phyloP scores from a whole-genome alignment of 192 early-diverging fungal genomes.

The Geosiphon pyriformis region DNA sequence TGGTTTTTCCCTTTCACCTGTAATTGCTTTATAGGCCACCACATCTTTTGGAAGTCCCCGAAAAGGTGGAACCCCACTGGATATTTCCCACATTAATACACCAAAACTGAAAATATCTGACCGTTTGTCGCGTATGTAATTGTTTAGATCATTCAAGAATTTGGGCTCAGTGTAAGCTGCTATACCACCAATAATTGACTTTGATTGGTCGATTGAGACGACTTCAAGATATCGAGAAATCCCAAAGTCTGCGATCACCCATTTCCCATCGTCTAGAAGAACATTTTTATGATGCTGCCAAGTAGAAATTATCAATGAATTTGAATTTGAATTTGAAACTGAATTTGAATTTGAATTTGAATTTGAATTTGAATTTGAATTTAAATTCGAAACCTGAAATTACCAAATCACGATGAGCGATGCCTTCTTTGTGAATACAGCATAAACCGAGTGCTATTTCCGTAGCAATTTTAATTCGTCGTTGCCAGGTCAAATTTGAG shows the following conservation, averaged over 20 bases:
- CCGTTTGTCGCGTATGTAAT: neutral
- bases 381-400: neutral
- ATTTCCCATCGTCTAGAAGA: slow-evolving; percentile 2
- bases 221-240: neutral
- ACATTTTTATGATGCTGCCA: slow-evolving; percentile 21
- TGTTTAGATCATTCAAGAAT: slow-evolving; percentile 4
- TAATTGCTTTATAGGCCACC: too few relatives aligned
- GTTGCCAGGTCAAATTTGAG: slow-evolving; percentile 32
- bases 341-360: neutral
- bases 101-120: slow-evolving; percentile 24
- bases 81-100: slow-evolving; percentile 18
- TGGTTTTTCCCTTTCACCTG: slow-evolving; percentile 26
- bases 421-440: slow-evolving; percentile 29
- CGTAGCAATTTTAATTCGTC: slow-evolving; percentile 29
- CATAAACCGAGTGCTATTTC: slow-evolving; percentile 30
- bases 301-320: neutral
- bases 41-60: too few relatives aligned
- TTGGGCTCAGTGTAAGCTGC: slow-evolving; percentile 1
- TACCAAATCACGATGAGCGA: slow-evolving; percentile 35
- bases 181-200: neutral
- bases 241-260: slow-evolving; percentile 7
- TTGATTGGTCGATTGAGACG: neutral
- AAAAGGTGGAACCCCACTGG: slow-evolving; percentile 15
- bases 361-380: neutral
- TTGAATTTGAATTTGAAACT: neutral